Evolutionary conservation across 2,329 filamentous ascomycete genomes (phyloP).

Genomic region (Xylaria multiplex): DNA sequence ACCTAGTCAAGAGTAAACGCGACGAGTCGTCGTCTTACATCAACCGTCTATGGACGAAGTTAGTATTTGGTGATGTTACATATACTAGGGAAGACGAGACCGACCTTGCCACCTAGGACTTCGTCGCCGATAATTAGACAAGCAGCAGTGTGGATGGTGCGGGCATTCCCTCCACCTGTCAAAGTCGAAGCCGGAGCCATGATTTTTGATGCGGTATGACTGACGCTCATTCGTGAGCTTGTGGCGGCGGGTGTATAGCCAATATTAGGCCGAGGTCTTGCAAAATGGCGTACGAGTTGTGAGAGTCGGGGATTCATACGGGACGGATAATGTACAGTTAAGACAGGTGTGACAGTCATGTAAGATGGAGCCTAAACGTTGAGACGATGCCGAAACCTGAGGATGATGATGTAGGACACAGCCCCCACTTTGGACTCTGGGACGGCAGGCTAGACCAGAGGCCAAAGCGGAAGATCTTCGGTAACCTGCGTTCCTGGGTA

Average conservation of each 20-base stretch:
- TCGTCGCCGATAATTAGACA: constrained; percentile 98
- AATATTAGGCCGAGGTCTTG: constrained; percentile 68
- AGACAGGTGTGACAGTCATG: neutral
- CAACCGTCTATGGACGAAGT: constrained; percentile 44
- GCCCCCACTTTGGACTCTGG: constrained; percentile 11
- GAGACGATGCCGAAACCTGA: constrained; percentile 1
- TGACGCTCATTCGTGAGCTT: constrained; percentile 44
- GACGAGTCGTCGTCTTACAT: constrained; percentile 39
- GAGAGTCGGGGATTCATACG: constrained; percentile 80
- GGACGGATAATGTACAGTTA: neutral
- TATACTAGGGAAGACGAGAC: constrained; percentile 37
- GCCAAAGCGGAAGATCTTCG: constrained; percentile 26
- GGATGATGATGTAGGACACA: constrained; percentile 17
- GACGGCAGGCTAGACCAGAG: neutral
- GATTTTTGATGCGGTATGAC: constrained; percentile 47
- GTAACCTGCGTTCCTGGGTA: constrained; percentile 18
- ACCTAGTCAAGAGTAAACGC: neutral
- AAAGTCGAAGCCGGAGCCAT: constrained; percentile 60
- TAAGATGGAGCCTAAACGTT: neutral
- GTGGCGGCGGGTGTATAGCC: constrained; percentile 57
- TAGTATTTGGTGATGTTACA: constrained; percentile 9
- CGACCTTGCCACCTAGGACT: constrained; percentile 91
- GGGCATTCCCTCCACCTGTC: constrained; percentile 65
- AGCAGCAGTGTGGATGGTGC: constrained; percentile 86
- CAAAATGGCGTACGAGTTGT: constrained; percentile 78